Evolutionary conservation across 2,329 filamentous ascomycete species (phyloP), one percentile per base, ranked within the genome.

Genomic region (Zymoseptoria passerinii): DNA sequence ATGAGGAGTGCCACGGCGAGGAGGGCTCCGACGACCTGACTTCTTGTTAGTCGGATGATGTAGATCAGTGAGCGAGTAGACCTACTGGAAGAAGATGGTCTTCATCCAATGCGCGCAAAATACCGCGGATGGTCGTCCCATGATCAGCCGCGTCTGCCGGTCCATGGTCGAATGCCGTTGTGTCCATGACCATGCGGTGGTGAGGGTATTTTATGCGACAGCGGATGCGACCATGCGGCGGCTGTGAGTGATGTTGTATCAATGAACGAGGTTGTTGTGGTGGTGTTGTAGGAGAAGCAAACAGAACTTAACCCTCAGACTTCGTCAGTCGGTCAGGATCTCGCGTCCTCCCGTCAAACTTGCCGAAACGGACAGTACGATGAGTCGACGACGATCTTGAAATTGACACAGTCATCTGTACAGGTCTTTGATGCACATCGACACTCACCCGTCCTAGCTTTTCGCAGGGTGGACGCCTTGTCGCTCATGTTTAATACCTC

Each of bases 1-100:
- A 55, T 27, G 6, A 61, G 28, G 27, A 58, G 61, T 27, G 52
- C 49, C 27, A 60, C 57, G 28, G 59, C 48, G 8, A 53, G 57
- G 23, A 63, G 27, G 19, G 57, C 53, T 27, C 51, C 61, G 19
- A 52, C 52, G 35, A 63, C 51, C 63, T 65, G 52, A 8, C 20
- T 23, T 51, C 49, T 51, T 51, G 49, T 44, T 44, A 44, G 35
- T 16, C 13, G n/a, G 35, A n/a, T 44, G 35, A 44, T 10, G 9
- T 27, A 8, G 28, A 40, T 53, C 27, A 48, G 19, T 28, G 27
- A 18, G 8, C 19, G 55, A 44, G 5, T 19, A 16, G 10, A 28
- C 58, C 44, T 23, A 63, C 61, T 10, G 57, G 57, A 28, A 55
- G 48, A 19, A 50, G 23, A 9, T 60, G 49, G 29, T 62, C 56